These are phyloP conservation scores for Diplocarpon rosae DNA, from an alignment of 2,329 filamentous ascomycete species.

Conservation along the genomic window DNA sequence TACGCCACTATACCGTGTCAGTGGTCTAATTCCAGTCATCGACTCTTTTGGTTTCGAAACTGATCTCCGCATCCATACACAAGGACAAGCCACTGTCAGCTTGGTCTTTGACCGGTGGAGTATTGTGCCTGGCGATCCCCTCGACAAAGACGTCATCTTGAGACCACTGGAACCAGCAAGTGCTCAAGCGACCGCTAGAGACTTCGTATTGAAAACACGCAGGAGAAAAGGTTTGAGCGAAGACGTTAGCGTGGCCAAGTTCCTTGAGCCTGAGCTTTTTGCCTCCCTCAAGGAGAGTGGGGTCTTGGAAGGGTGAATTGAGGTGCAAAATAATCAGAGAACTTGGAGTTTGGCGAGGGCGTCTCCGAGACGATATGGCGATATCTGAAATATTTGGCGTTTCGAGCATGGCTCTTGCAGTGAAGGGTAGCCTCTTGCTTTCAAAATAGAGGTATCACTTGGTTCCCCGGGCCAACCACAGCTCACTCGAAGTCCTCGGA, in stretches of 20 bases:
- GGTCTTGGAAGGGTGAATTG: constrained; percentile 48
- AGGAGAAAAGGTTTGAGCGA: constrained; percentile 88
- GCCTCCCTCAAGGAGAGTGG: constrained; percentile 80
- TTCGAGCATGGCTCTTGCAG: constrained; percentile 6
- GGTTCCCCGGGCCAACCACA: neutral
- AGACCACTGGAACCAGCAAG: constrained; percentile 78
- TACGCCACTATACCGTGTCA: constrained; percentile 85
- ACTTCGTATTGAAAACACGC: constrained; percentile 94
- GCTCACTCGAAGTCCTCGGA: too few relatives aligned
- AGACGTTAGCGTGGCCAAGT: constrained; percentile 92
- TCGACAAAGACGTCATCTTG: constrained; percentile 76
- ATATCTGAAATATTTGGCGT: constrained; percentile 10
- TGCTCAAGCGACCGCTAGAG: constrained; percentile 80
- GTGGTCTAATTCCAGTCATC: constrained; percentile 86
- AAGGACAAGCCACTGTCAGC: constrained; percentile 81
- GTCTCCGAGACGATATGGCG: constrained; percentile 1
- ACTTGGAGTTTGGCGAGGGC: constrained; percentile 3
- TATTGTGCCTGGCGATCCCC: constrained; percentile 88
- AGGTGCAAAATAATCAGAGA: constrained; percentile 10
- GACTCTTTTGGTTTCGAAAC: constrained; percentile 98
- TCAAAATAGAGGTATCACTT: neutral
- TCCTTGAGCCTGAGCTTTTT: constrained; percentile 90
- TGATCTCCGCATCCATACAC: constrained; percentile 88
- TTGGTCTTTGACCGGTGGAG: constrained; percentile 94
- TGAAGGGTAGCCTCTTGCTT: neutral